A percentile compares a stretch with the other conserved stretches of the same genome.
Evolutionary conservation across 2,329 filamentous ascomycete species (phyloP).

Genomic region (Ophiocordyceps camponoti-floridani): DNA sequence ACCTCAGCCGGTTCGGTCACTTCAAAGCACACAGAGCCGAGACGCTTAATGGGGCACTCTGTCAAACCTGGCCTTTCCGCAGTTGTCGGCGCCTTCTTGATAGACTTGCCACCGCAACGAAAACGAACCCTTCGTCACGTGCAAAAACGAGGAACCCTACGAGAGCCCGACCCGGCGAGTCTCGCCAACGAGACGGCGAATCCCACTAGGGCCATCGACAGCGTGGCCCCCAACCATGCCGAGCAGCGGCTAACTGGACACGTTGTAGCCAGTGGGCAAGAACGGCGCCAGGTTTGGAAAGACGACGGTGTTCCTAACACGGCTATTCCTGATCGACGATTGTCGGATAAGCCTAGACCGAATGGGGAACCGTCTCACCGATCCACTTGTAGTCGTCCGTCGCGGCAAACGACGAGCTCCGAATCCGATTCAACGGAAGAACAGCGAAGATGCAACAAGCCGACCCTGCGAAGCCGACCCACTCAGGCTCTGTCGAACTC

Average conservation of each 20-base stretch:
- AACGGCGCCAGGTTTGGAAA: constrained; percentile 40
- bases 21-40: constrained; percentile 22
- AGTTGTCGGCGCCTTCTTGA: constrained; percentile 37
- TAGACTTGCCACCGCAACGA: constrained; percentile 27
- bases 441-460: constrained; percentile 2
- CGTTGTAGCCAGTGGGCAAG: constrained; percentile 31
- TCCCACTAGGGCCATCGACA: background rate
- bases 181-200: constrained; percentile 1
- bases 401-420: constrained; percentile 33
- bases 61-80: constrained; percentile 35
- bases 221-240: background rate
- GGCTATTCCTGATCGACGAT: constrained; percentile 39
- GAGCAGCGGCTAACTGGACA: constrained; percentile 24
- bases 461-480: background rate
- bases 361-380: constrained; percentile 35
- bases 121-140: constrained; percentile 42
- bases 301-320: constrained; percentile 44
- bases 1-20: constrained; percentile 19
- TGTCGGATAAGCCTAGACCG: constrained; percentile 33
- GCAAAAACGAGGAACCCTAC: constrained; percentile 32
- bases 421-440: constrained; percentile 26
- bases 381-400: constrained; percentile 41
- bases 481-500: background rate
- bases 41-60: constrained; percentile 35
- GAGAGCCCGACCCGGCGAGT: constrained; percentile 19